Evolutionary conservation across 176 grass and related monocot genomes (phyloP).

Genomic region (Juncus inflexus): DNA sequence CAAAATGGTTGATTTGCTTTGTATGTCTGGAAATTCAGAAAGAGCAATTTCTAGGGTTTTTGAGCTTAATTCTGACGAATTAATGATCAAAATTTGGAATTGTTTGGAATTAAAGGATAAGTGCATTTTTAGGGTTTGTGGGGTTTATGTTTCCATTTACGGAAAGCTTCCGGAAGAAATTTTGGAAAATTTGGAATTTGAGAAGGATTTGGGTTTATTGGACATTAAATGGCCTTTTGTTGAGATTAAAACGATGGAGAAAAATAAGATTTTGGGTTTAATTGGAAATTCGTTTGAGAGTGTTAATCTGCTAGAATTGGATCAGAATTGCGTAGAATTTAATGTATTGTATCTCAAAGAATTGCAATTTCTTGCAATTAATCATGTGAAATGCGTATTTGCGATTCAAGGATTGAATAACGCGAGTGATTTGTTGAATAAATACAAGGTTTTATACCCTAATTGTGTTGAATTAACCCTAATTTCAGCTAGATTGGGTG

Average conservation of each 20-base stretch:
- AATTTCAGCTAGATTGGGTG: conserved; percentile 42
- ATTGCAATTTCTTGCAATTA: conserved; percentile 72
- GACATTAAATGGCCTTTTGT: conserved; percentile 56
- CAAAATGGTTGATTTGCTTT: conserved; percentile 87
- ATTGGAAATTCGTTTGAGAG: conserved; percentile 52
- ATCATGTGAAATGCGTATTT: conserved; percentile 59
- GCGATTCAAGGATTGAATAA: conserved; percentile 53
- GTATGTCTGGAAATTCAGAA: conserved; percentile 71
- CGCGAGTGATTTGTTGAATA: conserved; percentile 56
- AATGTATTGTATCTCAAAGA: conserved; percentile 59
- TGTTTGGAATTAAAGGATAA: conserved; percentile 56
- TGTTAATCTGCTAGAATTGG: conserved; percentile 52
- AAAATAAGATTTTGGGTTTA: conserved; percentile 42
- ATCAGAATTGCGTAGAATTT: conserved; percentile 39
- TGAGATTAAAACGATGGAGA: conserved; percentile 42
- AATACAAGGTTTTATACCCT: conserved; percentile 80
- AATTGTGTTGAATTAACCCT: conserved; percentile 66
- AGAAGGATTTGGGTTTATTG: conserved; percentile 47
- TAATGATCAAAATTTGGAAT: conserved; percentile 55
- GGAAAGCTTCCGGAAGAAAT: conserved; percentile 80
- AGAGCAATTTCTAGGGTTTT: conserved; percentile 63
- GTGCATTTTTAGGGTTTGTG: conserved; percentile 92
- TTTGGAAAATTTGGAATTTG: conserved; percentile 47
- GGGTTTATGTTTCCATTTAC: conserved; percentile 73
- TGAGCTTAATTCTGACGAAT: conserved; percentile 60